Percentiles rank a stretch among this genome's conserved stretches.
These are phyloP conservation scores for Forsythia suspensa DNA, from an alignment of 257 asterid genomes.

Conservation along the genomic window DNA sequence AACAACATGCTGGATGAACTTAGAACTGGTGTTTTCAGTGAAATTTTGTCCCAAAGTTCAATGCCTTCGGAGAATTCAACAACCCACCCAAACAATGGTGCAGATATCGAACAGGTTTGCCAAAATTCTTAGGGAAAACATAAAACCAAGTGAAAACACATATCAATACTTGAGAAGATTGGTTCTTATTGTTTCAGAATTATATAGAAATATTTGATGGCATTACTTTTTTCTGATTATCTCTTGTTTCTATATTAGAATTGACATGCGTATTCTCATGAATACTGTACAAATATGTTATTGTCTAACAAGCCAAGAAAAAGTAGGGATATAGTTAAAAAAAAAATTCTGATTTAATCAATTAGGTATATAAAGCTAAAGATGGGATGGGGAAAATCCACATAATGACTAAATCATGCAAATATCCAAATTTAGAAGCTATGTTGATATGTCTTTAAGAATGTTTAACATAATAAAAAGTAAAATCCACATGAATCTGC, in stretches of 20 bases:
- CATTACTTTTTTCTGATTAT: background rate
- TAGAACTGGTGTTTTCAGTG: conserved; percentile 17
- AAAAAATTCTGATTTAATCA: background rate
- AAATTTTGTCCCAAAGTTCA: conserved; percentile 13
- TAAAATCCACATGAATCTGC: background rate
- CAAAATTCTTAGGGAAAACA: background rate
- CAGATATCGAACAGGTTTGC: conserved; percentile 39
- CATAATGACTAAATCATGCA: background rate
- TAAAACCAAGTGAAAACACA: background rate
- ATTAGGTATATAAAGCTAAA: background rate
- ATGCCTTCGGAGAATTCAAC: conserved; percentile 23
- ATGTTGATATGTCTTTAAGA: background rate
- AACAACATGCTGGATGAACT: conserved; percentile 9
- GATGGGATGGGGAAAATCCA: background rate
- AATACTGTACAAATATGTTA: background rate
- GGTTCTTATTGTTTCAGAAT: background rate
- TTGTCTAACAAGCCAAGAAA: background rate
- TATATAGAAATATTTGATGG: background rate
- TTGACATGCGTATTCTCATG: background rate
- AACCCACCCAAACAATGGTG: background rate
- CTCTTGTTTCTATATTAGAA: background rate
- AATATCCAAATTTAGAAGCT: background rate
- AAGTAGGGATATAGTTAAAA: background rate
- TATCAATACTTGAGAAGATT: background rate
- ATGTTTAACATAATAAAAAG: background rate